Percentiles rank a stretch among this genome's conserved stretches.
These are phyloP conservation scores for Penicillium tannophilum DNA, from an alignment of 495 filamentous ascomycete genomes.

Conservation along the genomic window DNA sequence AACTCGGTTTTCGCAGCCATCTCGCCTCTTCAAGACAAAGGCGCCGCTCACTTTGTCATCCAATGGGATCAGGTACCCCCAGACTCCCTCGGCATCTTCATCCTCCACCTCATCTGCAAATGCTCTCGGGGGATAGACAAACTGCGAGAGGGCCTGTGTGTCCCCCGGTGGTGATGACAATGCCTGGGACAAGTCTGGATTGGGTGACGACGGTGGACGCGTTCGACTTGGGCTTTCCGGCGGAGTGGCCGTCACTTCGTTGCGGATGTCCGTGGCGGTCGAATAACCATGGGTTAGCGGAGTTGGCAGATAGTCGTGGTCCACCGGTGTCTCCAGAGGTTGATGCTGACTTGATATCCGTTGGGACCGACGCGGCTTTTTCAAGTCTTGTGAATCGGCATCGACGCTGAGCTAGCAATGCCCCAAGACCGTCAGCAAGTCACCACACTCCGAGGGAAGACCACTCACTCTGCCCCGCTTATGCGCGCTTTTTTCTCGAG, in stretches of 20 bases:
- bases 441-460: not conserved
- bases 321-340: conserved; percentile 58
- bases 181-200: conserved; percentile 62
- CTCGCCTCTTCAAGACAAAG: conserved; percentile 71
- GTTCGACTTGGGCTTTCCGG: conserved; percentile 64
- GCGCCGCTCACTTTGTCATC: conserved; percentile 67
- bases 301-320: conserved; percentile 75
- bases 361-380: conserved; percentile 56
- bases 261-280: conserved; percentile 62
- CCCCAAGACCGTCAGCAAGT: conserved; percentile 18
- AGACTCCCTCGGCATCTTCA: conserved; percentile 80
- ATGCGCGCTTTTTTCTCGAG: conserved; percentile 55
- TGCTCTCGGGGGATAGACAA: conserved; percentile 70
- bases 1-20: conserved; percentile 60
- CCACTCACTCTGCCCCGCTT: conserved; percentile 52
- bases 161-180: conserved; percentile 68
- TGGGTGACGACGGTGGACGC: conserved; percentile 51
- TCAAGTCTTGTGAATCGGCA: conserved; percentile 44
- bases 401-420: conserved; percentile 39
- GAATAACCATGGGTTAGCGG: conserved; percentile 72
- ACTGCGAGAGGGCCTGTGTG: conserved; percentile 75
- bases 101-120: conserved; percentile 82
- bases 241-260: conserved; percentile 73
- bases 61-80: conserved; percentile 90
- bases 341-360: conserved; percentile 55